Base-by-base conservation (phyloP, 2,329 filamentous ascomycete species). In the Fonsecaea nubica region DNA sequence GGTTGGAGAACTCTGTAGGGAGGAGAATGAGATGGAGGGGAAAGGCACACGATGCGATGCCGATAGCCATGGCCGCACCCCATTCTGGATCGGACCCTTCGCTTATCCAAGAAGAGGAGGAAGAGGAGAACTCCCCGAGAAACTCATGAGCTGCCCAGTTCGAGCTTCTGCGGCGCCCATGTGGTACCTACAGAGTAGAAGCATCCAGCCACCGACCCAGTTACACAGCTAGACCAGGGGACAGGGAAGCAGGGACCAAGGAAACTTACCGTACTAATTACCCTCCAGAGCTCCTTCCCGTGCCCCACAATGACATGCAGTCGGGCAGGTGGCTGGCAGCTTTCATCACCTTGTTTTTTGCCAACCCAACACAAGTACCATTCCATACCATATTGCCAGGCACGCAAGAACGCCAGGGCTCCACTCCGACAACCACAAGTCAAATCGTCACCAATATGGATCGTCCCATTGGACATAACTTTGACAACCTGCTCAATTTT, bases 401-500 rank as follows among this genome's bases (percentile, higher is more conserved):
- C 30, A 32, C 30, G 30, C 30, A 32, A 32, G 25, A 58, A 45
- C n/a, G 30, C 30, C 25, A 42, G 3, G 18, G 38, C 33, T n/a
- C 18, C 57, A 8, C 38, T 36, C 40, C 6, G 21, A n/a, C 32
- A 30, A 32, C 32, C 30, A n/a, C 15, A 30, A n/a, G 13, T 25
- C 12, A 55, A 4, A 6, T 13, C 7, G 15, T 18, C 12, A 13
- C 18, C 18, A 50, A 13, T n/a, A 50, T 30, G 36, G 32, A 62
- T 5, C n/a, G 35, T 18, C 42, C 54, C 12, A 13, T 6, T 7
- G 38, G 3, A 21, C 52, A 54, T 50, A 10, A 52, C 0, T 80
- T 90, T 71, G 82, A 88, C 65, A 84, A 84, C 60, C 83, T 93
- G 58, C 79, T 89, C 72, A 94, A 94, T 77, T 92, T 93, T 75